Percentiles rank a stretch among this genome's conserved stretches.
These are phyloP conservation scores for Silybum marianum DNA, from an alignment of 129 eudicot species.

Conservation along the genomic window DNA sequence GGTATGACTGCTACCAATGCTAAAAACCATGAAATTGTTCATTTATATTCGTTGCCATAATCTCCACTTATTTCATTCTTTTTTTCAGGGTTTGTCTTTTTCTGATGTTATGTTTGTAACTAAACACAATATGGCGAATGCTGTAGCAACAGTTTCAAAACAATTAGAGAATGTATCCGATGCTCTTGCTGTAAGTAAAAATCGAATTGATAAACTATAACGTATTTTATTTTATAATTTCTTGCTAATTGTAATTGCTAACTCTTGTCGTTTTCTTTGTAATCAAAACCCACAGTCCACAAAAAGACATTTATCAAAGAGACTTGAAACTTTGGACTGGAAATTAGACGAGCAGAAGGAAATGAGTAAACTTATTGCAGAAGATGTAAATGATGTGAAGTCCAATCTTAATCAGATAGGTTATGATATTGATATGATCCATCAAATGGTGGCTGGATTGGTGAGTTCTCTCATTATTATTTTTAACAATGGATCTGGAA, in stretches of 20 bases:
- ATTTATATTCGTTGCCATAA: background rate
- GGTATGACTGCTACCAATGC: slow-evolving; percentile 37
- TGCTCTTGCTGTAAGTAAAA: slow-evolving; percentile 64
- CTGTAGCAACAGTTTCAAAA: slow-evolving; percentile 84
- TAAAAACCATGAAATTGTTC: background rate
- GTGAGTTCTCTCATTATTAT: slow-evolving; percentile 39
- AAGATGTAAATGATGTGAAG: slow-evolving; percentile 74
- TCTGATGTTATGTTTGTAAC: slow-evolving; percentile 94
- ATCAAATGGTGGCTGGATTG: slow-evolving; percentile 75
- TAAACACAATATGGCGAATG: slow-evolving; percentile 88
- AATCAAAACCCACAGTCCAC: slow-evolving; percentile 55
- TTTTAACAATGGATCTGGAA: background rate
- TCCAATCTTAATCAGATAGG: slow-evolving; percentile 80
- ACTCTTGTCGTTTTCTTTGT: slow-evolving; percentile 8
- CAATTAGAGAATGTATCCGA: slow-evolving; percentile 85
- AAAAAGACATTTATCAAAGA: slow-evolving; percentile 73
- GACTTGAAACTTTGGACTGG: slow-evolving; percentile 87
- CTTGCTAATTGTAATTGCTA: slow-evolving; percentile 16
- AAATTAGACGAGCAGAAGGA: slow-evolving; percentile 86
- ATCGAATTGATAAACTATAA: background rate
- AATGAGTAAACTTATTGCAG: slow-evolving; percentile 57
- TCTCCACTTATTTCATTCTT: background rate
- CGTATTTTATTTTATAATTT: background rate
- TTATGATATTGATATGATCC: slow-evolving; percentile 66
- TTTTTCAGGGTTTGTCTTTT: slow-evolving; percentile 73